These are phyloP conservation scores for Fusarium praegraminearum DNA, from an alignment of 2,329 filamentous ascomycete species.

Conservation along the genomic window DNA sequence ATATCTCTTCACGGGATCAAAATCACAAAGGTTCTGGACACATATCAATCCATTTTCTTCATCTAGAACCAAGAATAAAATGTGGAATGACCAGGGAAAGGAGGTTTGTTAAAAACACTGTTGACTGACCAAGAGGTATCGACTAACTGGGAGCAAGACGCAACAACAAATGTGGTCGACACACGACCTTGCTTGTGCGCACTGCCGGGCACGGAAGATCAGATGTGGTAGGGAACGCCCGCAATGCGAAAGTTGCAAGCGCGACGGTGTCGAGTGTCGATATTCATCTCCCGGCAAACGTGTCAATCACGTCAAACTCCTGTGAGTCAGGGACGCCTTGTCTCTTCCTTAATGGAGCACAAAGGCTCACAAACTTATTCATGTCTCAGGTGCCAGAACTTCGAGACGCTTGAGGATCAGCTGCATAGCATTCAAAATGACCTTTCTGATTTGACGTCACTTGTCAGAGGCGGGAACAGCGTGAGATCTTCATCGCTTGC, in stretches of 20 bases:
- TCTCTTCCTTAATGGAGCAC: slow-evolving; percentile 2
- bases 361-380: slow-evolving; percentile 31
- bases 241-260: slow-evolving; percentile 48
- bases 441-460: slow-evolving; percentile 45
- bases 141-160: slow-evolving; percentile 31
- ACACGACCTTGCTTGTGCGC: slow-evolving; percentile 47
- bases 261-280: slow-evolving; percentile 48
- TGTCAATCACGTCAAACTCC: slow-evolving; percentile 48
- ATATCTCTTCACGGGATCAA: slow-evolving; percentile 10
- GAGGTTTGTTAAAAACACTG: slow-evolving; percentile 40
- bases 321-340: slow-evolving; percentile 40
- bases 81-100: slow-evolving; percentile 45
- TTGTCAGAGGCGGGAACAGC: slow-evolving; percentile 38
- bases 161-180: slow-evolving; percentile 48
- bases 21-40: background rate
- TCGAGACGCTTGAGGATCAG: slow-evolving; percentile 47
- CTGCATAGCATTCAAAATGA: slow-evolving; percentile 46
- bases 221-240: slow-evolving; percentile 47
- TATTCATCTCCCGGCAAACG: slow-evolving; percentile 48
- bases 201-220: slow-evolving; percentile 47
- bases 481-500: slow-evolving; percentile 19
- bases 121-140: background rate
- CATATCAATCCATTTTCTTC: background rate
- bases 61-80: slow-evolving; percentile 2
- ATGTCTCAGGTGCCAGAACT: slow-evolving; percentile 47